These are phyloP conservation scores for Amorphotheca resinae DNA, from an alignment of 495 filamentous ascomycete species.

Conservation along the genomic window DNA sequence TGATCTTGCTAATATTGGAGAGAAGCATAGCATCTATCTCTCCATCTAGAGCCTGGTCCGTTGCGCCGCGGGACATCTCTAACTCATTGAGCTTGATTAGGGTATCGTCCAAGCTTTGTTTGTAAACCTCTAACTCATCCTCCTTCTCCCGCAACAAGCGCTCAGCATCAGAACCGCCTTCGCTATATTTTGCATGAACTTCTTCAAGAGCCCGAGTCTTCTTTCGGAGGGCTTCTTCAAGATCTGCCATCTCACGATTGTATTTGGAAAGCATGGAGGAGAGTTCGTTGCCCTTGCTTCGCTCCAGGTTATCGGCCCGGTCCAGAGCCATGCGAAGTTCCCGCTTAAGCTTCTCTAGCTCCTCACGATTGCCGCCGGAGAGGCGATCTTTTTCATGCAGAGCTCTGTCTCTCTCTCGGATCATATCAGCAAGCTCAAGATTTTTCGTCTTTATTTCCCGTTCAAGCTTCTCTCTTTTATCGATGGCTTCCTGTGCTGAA, in stretches of 20 bases:
- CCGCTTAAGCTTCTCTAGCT: constrained; percentile 91
- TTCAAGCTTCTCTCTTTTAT: constrained; percentile 85
- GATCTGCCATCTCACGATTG: constrained; percentile 90
- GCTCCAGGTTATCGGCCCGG: constrained; percentile 84
- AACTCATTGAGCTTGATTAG: constrained; percentile 83
- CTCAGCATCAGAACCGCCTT: constrained; percentile 77
- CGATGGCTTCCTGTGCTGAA: constrained; percentile 93
- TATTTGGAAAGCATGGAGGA: constrained; percentile 90
- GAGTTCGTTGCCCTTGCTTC: constrained; percentile 84
- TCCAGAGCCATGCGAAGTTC: constrained; percentile 88
- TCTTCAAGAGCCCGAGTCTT: constrained; percentile 88
- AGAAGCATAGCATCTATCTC: constrained; percentile 83
- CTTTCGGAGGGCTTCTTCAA: constrained; percentile 82
- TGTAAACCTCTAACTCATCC: constrained; percentile 93
- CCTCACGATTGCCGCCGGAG: constrained; percentile 77
- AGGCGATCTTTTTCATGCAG: constrained; percentile 81
- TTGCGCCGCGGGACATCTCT: constrained; percentile 51
- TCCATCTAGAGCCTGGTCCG: constrained; percentile 72
- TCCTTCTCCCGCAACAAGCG: constrained; percentile 79
- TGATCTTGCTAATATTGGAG: constrained; percentile 79
- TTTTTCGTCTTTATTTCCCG: constrained; percentile 98
- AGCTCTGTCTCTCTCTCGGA: constrained; percentile 90
- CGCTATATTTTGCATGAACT: constrained; percentile 56
- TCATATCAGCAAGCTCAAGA: constrained; percentile 95
- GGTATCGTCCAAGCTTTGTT: constrained; percentile 93